Evolutionary conservation across 768 basidiomycete species (phyloP).

Genomic region (Hypholoma sublateritium): DNA sequence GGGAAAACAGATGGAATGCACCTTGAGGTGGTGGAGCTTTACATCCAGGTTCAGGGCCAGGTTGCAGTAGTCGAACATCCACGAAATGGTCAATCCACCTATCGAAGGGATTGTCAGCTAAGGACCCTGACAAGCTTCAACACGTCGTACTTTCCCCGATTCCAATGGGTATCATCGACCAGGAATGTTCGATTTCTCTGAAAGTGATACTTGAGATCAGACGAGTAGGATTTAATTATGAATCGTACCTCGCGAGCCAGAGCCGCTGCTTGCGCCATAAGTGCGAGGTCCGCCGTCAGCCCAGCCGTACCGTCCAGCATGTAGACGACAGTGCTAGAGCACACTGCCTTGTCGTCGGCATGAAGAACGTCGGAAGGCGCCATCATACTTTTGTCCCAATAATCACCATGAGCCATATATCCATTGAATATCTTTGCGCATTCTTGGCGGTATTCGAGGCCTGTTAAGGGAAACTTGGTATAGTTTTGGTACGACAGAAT

Average conservation of each 20-base stretch:
- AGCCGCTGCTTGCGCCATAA: constrained; percentile 67
- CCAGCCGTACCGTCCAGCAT: constrained; percentile 68
- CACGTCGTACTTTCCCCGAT: constrained; percentile 60
- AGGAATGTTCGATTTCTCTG: constrained; percentile 68
- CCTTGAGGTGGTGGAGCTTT: constrained; percentile 62
- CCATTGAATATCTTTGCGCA: constrained; percentile 50
- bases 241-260: constrained; percentile 60
- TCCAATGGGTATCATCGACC: constrained; percentile 71
- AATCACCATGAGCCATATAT: constrained; percentile 47
- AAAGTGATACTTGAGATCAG: neutral
- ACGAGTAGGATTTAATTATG: constrained; percentile 1
- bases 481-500: constrained; percentile 57
- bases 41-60: constrained; percentile 67
- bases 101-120: neutral
- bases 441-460: constrained; percentile 54
- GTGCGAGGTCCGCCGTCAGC: constrained; percentile 61
- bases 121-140: no score
- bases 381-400: constrained; percentile 45
- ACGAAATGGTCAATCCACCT: constrained; percentile 73
- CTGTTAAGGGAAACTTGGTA: constrained; percentile 56
- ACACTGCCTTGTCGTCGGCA: constrained; percentile 32
- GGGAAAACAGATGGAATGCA: constrained; percentile 21
- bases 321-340: constrained; percentile 69
- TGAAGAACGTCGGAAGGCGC: constrained; percentile 36
- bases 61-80: constrained; percentile 48